Evolutionary conservation across 140 eudicot genomes (phyloP).

Genomic region (Bidens hawaiensis): DNA sequence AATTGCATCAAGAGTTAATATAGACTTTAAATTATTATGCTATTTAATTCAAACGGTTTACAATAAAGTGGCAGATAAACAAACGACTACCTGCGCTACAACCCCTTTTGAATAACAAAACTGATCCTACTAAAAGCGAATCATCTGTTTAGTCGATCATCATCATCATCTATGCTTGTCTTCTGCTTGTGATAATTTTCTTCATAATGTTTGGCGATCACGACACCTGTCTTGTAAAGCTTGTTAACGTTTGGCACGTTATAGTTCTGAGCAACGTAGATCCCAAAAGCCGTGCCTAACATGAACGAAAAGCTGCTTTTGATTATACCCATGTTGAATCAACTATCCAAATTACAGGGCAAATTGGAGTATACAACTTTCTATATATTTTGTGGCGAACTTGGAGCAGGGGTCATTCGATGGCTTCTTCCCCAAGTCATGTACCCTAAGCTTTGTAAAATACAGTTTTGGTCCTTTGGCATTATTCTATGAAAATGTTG

Average conservation of each 20-base stretch:
- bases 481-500: too few species aligned
- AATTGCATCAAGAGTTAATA: too few species aligned
- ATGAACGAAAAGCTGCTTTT: slow-evolving; percentile 50
- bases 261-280: slow-evolving; percentile 79
- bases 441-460: too few species aligned
- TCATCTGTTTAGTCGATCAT: background rate
- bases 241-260: slow-evolving; percentile 61
- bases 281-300: slow-evolving; percentile 62
- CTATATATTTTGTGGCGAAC: slow-evolving; percentile 11
- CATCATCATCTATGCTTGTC: slow-evolving; percentile 24
- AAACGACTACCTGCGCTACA: too few species aligned
- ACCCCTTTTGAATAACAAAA: too few species aligned
- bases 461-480: too few species aligned
- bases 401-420: slow-evolving; percentile 20
- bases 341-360: background rate
- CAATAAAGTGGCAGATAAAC: too few species aligned
- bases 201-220: slow-evolving; percentile 53
- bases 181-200: slow-evolving; percentile 68
- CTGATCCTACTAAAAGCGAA: too few species aligned
- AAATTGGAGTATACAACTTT: background rate
- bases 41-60: too few species aligned
- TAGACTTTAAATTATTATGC: too few species aligned
- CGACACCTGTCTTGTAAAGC: slow-evolving; percentile 45
- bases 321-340: slow-evolving; percentile 51
- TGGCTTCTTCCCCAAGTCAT: slow-evolving; percentile 30